Percentiles rank a stretch among this genome's conserved stretches.
These are phyloP conservation scores for Haplographium delicatum DNA, from an alignment of 495 filamentous ascomycete species.

Conservation along the genomic window DNA sequence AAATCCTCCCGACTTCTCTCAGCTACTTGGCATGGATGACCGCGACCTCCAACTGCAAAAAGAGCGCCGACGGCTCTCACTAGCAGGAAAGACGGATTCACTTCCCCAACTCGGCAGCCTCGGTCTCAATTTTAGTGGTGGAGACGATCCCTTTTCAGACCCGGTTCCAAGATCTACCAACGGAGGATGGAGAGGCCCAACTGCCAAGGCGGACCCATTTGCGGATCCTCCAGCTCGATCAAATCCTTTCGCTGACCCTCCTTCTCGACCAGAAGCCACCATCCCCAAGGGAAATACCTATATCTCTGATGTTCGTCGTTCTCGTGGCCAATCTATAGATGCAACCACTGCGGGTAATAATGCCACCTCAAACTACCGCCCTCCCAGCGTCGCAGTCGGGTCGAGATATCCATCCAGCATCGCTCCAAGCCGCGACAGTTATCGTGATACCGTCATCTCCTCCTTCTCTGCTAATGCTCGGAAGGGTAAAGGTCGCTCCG, in stretches of 20 bases:
- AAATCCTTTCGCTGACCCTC: constrained; percentile 42
- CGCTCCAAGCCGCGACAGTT: constrained; percentile 19
- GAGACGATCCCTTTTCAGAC: constrained; percentile 38
- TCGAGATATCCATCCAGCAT: constrained; percentile 23
- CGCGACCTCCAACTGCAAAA: constrained; percentile 22
- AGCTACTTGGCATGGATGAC: constrained; percentile 24
- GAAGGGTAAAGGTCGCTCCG: constrained; percentile 51
- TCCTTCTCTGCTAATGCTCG: constrained; percentile 23
- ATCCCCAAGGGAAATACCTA: constrained; percentile 33
- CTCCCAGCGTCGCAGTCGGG: constrained; percentile 1
- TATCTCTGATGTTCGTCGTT: constrained; percentile 38
- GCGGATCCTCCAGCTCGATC: constrained; percentile 37
- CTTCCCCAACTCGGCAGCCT: constrained; percentile 31
- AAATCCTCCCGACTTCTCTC: constrained; percentile 21
- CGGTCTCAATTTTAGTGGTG: constrained; percentile 30
- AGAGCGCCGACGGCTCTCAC: constrained; percentile 12
- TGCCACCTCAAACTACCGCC: constrained; percentile 23
- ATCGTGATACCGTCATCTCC: constrained; percentile 23
- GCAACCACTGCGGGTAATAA: constrained; percentile 21
- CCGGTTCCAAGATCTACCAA: constrained; percentile 12
- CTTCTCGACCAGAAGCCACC: constrained; percentile 18
- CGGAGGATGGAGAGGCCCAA: constrained; percentile 1
- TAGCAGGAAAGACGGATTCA: constrained; percentile 11
- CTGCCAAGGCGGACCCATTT: constrained; percentile 34
- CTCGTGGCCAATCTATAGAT: constrained; percentile 38